These are phyloP conservation scores for Saturnispora ahearnii DNA, from an alignment of 805 yeast genomes.

Conservation along the genomic window DNA sequence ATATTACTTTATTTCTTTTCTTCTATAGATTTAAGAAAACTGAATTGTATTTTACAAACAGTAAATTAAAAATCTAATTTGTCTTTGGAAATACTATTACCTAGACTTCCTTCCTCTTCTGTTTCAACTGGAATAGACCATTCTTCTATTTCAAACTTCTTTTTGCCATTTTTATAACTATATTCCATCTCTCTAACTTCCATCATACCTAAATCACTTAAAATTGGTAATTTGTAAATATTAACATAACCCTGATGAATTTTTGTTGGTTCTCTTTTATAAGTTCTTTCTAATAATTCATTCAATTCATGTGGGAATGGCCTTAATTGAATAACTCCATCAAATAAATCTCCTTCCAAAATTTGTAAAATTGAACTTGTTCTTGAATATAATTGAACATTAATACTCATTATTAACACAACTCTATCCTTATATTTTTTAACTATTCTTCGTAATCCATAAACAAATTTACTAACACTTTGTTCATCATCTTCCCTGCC, in stretches of 20 bases:
- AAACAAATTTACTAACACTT: constrained; percentile 49
- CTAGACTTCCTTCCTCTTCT: constrained; percentile 19
- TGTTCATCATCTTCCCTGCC: constrained; percentile 23
- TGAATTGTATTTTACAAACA: too few species aligned
- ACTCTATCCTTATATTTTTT: constrained; percentile 31
- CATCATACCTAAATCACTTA: constrained; percentile 77
- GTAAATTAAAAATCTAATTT: constrained; percentile 1
- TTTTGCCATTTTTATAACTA: constrained; percentile 78
- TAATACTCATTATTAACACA: constrained; percentile 48
- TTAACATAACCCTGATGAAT: constrained; percentile 83
- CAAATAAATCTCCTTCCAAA: constrained; percentile 47
- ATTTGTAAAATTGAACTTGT: constrained; percentile 37
- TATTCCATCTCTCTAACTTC: constrained; percentile 62
- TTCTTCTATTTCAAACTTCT: constrained; percentile 76
- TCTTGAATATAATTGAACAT: constrained; percentile 60
- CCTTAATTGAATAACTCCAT: constrained; percentile 62
- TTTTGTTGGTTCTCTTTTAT: constrained; percentile 62
- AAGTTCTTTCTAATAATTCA: constrained; percentile 56
- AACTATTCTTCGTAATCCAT: constrained; percentile 45
- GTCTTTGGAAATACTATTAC: neutral
- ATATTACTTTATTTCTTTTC: neutral
- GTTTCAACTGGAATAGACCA: constrained; percentile 98
- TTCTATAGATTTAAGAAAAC: too few species aligned
- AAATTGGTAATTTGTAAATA: constrained; percentile 58
- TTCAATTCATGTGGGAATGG: constrained; percentile 75